These are phyloP conservation scores for Eragrostis nindensis DNA, from an alignment of 176 grass and related monocot genomes.

Conservation along the genomic window DNA sequence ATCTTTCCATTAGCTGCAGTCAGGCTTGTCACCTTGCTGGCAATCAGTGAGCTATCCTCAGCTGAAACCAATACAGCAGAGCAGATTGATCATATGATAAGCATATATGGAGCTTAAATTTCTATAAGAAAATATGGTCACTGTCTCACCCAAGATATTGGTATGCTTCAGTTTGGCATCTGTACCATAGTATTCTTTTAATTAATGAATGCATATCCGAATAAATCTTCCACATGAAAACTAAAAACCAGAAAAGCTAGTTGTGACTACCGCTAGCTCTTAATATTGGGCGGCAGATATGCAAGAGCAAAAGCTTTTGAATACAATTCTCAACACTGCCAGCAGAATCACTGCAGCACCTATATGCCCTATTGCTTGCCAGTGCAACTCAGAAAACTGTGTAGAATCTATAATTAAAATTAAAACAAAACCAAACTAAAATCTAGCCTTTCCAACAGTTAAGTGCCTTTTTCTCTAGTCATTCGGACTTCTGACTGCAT, in stretches of 20 bases:
- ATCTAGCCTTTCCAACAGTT: neutral
- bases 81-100: slow-evolving; percentile 4
- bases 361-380: neutral
- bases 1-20: slow-evolving; percentile 45
- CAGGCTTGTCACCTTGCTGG: slow-evolving; percentile 20
- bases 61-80: slow-evolving; percentile 39
- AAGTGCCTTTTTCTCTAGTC: neutral
- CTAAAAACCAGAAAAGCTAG: neutral
- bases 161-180: neutral
- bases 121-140: neutral
- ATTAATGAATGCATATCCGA: neutral
- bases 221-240: neutral
- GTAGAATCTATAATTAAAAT: neutral
- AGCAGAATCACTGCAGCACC: neutral
- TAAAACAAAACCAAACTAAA: neutral
- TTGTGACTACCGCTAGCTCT: neutral
- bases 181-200: neutral
- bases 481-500: neutral
- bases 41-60: slow-evolving; percentile 24
- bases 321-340: neutral
- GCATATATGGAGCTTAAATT: neutral
- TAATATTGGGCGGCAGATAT: neutral
- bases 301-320: neutral
- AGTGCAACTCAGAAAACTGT: neutral
- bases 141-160: neutral